These are phyloP conservation scores for Heterobasidion occidentale DNA, from an alignment of 1,284 basidiomycete species.

Conservation along the genomic window DNA sequence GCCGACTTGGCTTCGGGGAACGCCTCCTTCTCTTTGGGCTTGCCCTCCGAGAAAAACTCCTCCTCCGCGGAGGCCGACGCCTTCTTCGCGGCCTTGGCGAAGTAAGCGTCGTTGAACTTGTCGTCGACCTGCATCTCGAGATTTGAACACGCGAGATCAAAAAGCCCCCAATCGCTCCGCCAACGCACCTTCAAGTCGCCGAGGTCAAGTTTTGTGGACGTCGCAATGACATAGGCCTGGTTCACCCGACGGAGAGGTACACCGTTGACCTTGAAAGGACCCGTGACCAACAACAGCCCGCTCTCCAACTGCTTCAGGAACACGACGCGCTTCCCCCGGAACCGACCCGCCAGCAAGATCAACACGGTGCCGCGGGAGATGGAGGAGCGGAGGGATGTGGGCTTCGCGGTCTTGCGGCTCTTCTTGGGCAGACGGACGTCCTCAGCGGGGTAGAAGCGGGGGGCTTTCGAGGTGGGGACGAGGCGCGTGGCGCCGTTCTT, in stretches of 20 bases:
- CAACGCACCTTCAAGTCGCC: slow-evolving; percentile 63
- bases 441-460: slow-evolving; percentile 96
- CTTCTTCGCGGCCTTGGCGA: slow-evolving; percentile 76
- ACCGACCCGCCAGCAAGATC: slow-evolving; percentile 96
- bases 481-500: slow-evolving; percentile 90
- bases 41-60: slow-evolving; percentile 93
- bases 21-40: slow-evolving; percentile 88
- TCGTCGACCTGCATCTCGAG: slow-evolving; percentile 55
- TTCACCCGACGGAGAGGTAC: slow-evolving; percentile 97
- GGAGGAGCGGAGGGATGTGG: slow-evolving; percentile 73
- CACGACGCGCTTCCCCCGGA: slow-evolving; percentile 97
- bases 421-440: slow-evolving; percentile 89
- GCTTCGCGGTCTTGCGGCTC: slow-evolving; percentile 80
- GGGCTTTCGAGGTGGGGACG: slow-evolving; percentile 81
- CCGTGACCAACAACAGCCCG: slow-evolving; percentile 92
- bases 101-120: slow-evolving; percentile 94
- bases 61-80: slow-evolving; percentile 78
- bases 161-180: not conserved
- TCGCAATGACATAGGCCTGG: slow-evolving; percentile 99
- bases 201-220: slow-evolving; percentile 92
- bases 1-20: slow-evolving; percentile 86
- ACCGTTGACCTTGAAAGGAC: slow-evolving; percentile 98
- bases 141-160: not conserved
- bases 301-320: slow-evolving; percentile 96
- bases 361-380: slow-evolving; percentile 95